These are phyloP conservation scores for Backusella parvicylindrica DNA, from an alignment of 192 early-diverging fungal genomes.

Conservation along the genomic window DNA sequence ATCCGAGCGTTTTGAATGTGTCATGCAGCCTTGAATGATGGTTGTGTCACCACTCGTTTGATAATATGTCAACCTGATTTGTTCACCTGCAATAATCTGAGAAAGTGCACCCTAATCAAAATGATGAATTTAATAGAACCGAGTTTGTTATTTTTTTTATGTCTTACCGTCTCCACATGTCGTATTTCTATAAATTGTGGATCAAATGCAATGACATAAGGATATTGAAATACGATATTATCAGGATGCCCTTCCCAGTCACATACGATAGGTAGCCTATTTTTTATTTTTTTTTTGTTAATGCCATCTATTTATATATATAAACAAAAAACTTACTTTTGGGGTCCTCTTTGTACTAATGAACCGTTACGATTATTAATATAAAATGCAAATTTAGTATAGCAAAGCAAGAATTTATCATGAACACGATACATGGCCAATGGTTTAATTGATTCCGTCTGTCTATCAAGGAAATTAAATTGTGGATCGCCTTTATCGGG, in stretches of 20 bases:
- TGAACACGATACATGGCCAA: conserved; percentile 81
- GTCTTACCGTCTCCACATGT: conserved; percentile 64
- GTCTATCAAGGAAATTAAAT: conserved; percentile 78
- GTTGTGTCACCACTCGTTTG: conserved; percentile 4
- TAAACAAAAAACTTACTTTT: conserved; percentile 56
- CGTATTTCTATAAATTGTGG: conserved; percentile 87
- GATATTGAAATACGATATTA: conserved; percentile 59
- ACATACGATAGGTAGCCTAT: conserved; percentile 23
- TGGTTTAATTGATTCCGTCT: conserved; percentile 66
- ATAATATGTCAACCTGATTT: conserved; percentile 46
- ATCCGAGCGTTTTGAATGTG: conserved; percentile 20
- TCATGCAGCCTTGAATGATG: conserved; percentile 34
- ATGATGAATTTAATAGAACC: neutral
- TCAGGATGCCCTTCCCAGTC: conserved; percentile 37
- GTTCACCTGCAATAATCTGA: conserved; percentile 56
- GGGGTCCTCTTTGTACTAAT: conserved; percentile 12
- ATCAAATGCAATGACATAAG: conserved; percentile 92
- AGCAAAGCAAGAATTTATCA: conserved; percentile 82
- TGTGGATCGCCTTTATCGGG: conserved; percentile 78
- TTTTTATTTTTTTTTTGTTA: too few relatives aligned
- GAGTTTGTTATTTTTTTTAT: neutral
- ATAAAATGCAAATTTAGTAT: conserved; percentile 92
- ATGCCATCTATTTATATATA: neutral
- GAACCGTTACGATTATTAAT: conserved; percentile 79
- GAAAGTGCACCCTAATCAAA: conserved; percentile 45